These are phyloP conservation scores for Microdochium nivale DNA, from an alignment of 2,329 filamentous ascomycete species.

Conservation along the genomic window DNA sequence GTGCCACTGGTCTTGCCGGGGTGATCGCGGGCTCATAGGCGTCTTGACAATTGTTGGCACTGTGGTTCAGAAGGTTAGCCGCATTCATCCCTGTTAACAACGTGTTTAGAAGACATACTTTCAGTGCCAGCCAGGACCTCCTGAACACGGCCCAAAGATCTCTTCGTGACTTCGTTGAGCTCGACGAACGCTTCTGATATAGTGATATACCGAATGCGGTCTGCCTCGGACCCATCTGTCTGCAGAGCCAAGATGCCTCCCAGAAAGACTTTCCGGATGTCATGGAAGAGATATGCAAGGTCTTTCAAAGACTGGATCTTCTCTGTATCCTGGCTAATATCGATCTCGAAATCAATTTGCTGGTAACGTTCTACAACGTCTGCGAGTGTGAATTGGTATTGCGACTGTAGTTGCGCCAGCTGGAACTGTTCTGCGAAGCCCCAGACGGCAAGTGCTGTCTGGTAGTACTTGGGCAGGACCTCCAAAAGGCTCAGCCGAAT, in stretches of 20 bases:
- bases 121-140: slow-evolving; percentile 72
- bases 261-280: slow-evolving; percentile 74
- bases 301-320: slow-evolving; percentile 76
- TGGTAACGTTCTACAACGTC: slow-evolving; percentile 64
- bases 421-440: slow-evolving; percentile 71
- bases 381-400: slow-evolving; percentile 69
- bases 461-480: slow-evolving; percentile 63
- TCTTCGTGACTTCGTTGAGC: slow-evolving; percentile 52
- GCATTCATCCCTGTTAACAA: background rate
- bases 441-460: slow-evolving; percentile 60
- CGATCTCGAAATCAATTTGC: slow-evolving; percentile 43
- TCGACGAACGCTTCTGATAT: slow-evolving; percentile 67
- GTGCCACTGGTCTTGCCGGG: slow-evolving; percentile 75
- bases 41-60: slow-evolving; percentile 41
- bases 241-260: slow-evolving; percentile 86
- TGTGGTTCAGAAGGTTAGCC: slow-evolving; percentile 6
- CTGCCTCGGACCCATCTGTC: slow-evolving; percentile 67
- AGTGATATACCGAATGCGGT: slow-evolving; percentile 70
- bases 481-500: slow-evolving; percentile 62
- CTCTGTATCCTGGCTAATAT: slow-evolving; percentile 67
- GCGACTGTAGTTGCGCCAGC: slow-evolving; percentile 86
- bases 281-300: slow-evolving; percentile 71
- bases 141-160: slow-evolving; percentile 57
- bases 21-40: slow-evolving; percentile 54
- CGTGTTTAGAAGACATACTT: slow-evolving; percentile 38